Percentiles rank a stretch among this genome's conserved stretches.
These are phyloP conservation scores for Saccharomycopsis sp. DNA, from an alignment of 805 yeast species.

Conservation along the genomic window DNA sequence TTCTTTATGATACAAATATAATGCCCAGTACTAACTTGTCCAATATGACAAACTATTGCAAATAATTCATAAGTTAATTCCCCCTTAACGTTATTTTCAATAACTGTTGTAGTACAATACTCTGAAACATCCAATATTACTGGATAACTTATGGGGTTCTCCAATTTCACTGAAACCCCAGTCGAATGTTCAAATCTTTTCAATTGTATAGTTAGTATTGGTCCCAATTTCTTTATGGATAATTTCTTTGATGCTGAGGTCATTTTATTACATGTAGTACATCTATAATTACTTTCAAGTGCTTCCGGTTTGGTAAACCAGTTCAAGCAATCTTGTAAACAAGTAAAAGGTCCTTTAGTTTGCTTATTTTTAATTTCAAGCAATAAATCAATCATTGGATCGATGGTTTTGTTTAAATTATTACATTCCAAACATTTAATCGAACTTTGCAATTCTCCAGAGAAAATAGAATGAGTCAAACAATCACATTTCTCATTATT, in stretches of 20 bases:
- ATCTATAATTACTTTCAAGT: slow-evolving; percentile 66
- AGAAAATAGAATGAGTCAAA: slow-evolving; percentile 73
- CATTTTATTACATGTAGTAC: slow-evolving; percentile 55
- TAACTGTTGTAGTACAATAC: slow-evolving; percentile 34
- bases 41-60: slow-evolving; percentile 84
- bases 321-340: slow-evolving; percentile 57
- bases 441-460: slow-evolving; percentile 77
- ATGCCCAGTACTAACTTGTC: slow-evolving; percentile 94
- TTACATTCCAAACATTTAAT: slow-evolving; percentile 68
- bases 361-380: slow-evolving; percentile 54
- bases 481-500: slow-evolving; percentile 49
- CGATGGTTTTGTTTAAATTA: slow-evolving; percentile 52
- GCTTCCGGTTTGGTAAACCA: slow-evolving; percentile 74
- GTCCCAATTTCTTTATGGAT: slow-evolving; percentile 61
- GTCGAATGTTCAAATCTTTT: slow-evolving; percentile 44
- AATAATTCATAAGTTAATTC: slow-evolving; percentile 68
- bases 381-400: slow-evolving; percentile 86
- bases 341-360: slow-evolving; percentile 23
- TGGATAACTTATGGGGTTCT: slow-evolving; percentile 68
- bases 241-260: slow-evolving; percentile 70
- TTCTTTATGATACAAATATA: slow-evolving; percentile 74
- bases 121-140: slow-evolving; percentile 62
- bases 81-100: slow-evolving; percentile 22
- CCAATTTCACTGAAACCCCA: slow-evolving; percentile 58
- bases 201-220: slow-evolving; percentile 75